Evolutionary conservation across 2,329 filamentous ascomycete genomes (phyloP), one percentile per base, ranked within the genome.

Genomic region (Emergomyces pasteurianus): DNA sequence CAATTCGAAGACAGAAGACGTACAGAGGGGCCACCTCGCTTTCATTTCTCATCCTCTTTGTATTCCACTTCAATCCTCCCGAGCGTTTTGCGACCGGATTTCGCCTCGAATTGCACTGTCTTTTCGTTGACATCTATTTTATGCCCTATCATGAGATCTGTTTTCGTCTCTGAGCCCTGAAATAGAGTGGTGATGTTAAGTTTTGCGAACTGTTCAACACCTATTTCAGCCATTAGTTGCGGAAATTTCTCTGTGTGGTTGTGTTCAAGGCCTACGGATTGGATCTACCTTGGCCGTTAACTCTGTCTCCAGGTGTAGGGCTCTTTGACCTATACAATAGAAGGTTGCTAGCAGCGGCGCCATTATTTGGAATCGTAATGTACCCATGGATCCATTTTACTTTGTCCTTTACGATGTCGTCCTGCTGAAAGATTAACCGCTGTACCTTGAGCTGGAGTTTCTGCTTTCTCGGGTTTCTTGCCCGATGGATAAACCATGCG

Each of bases 401-500:
- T 31, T 28, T 52, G 4, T 60, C 55, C 42, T 47, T 23, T 2
- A 60, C 43, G 3, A 3, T 58, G 10, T 58, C 36, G 2, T 58
- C 60, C 60, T 63, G 50, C 28, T 50, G 46, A 36, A 14, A 8
- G n/a, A n/a, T n/a, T n/a, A n/a, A n/a, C n/a, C n/a, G n/a, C n/a
- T n/a, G n/a, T n/a, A n/a, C n/a, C n/a, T n/a, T n/a, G n/a, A n/a
- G n/a, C n/a, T n/a, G n/a, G n/a, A n/a, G n/a, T n/a, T n/a, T n/a
- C n/a, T n/a, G 21, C 28, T n/a, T 28, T 9, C 4, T 1, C 0
- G 12, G 1, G 3, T 1, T 9, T 18, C 47, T 26, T 64, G 63
- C 63, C 61, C 40, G 34, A 36, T 60, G 61, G 31, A 64, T 64
- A 38, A 63, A 55, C 63, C 63, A 64, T 28, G 47, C 6, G 16